Evolutionary conservation across 1,284 basidiomycete species (phyloP), one percentile per base, ranked within the genome.

Genomic region (Golubevia sp.): DNA sequence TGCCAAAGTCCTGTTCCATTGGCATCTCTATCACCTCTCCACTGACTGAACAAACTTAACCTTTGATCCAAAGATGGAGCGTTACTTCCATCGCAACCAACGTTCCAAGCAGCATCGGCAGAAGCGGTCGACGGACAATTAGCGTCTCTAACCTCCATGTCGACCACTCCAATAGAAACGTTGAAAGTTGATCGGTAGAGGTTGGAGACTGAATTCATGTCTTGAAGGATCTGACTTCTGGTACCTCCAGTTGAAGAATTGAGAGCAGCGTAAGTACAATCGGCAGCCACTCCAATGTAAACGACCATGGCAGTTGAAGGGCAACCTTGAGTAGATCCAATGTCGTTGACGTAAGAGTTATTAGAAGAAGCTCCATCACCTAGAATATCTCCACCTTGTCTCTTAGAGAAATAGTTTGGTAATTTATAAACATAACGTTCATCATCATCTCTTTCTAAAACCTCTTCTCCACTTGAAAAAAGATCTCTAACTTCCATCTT

Each of bases 221-320:
- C 70, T 59, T 66, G 73, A 8, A 81, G 59, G 27, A 79, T 70
- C 11, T 58, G 57, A 7, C 34, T n/a, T 26, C 59, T 24, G 18
- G 62, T 58, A 6, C 55, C 49, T 5, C 48, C 30, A 44, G 50
- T 49, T 54, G 67, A 67, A 38, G 55, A 44, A 34, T 64, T 67
- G 26, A 70, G 66, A 20, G 67, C 63, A 1, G 77, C 71, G 55
- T 79, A 75, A 18, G 68, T 77, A 38, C 79, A 81, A 60, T 81
- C 79, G 18, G 79, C 71, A 7, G 79, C 79, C n/a, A 79, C 62
- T 20, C 79, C 79, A 26, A 79, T 69, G 54, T 77, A 79, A 27
- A 78, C 67, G 25, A 76, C 77, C 21, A 67, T 64, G 0, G 68
- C 66, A 25, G 65, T 68, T 8, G 55, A 70, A 8, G 79, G 79